A percentile compares a stretch with the other conserved stretches of the same genome.
phyloP scores from a whole-genome alignment of 2,329 filamentous ascomycete species.

The Cladophialophora carrionii region DNA sequence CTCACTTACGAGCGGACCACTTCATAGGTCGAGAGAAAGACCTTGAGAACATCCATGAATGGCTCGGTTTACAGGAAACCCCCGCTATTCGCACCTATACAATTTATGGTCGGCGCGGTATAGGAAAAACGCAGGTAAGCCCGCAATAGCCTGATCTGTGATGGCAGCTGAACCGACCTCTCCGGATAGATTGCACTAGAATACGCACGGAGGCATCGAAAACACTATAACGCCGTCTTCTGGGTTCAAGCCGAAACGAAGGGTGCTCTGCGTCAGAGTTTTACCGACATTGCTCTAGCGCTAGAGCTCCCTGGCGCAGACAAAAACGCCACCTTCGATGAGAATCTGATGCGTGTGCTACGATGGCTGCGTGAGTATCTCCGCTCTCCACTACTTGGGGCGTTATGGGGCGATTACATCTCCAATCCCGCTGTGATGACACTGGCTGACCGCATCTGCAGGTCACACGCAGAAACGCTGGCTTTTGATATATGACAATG shows the following conservation, averaged over 20 bases:
- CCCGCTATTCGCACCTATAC: slow-evolving; percentile 36
- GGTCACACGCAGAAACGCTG: slow-evolving; percentile 15
- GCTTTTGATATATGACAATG: slow-evolving; percentile 28
- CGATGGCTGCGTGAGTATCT: slow-evolving; percentile 5
- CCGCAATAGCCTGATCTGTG: not conserved
- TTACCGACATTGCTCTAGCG: slow-evolving; percentile 38
- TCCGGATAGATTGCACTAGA: slow-evolving; percentile 10
- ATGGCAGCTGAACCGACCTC: not conserved
- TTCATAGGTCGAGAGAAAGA: slow-evolving; percentile 38
- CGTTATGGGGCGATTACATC: not conserved
- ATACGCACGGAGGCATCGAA: slow-evolving; percentile 34
- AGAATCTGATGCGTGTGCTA: slow-evolving; percentile 19
- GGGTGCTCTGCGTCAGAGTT: slow-evolving; percentile 40
- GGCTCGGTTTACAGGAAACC: slow-evolving; percentile 23
- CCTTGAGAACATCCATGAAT: slow-evolving; percentile 34
- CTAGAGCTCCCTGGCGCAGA: slow-evolving; percentile 38
- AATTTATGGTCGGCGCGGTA: slow-evolving; percentile 39
- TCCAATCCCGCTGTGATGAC: not conserved
- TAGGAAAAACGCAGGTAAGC: slow-evolving; percentile 23
- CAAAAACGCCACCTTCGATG: slow-evolving; percentile 14
- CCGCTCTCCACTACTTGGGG: not conserved
- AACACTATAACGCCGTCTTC: slow-evolving; percentile 39
- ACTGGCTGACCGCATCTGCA: not conserved
- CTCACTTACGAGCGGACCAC: slow-evolving; percentile 11
- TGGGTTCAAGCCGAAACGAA: slow-evolving; percentile 40